phyloP scores from a whole-genome alignment of 768 basidiomycete species.

The Trametes gibbosa region DNA sequence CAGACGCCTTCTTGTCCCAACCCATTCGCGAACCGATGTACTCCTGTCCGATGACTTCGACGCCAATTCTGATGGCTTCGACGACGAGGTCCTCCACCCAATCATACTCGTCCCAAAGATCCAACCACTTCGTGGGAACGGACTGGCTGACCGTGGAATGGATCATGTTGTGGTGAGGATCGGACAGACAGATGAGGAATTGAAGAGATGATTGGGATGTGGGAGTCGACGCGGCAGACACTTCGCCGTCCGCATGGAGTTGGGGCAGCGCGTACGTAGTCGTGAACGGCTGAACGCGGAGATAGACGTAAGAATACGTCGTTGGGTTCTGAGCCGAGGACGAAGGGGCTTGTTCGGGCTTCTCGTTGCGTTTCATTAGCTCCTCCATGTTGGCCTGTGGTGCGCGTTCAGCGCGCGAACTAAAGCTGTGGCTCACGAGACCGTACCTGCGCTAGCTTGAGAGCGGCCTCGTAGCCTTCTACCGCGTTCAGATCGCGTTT shows the following conservation, averaged over 20 bases:
- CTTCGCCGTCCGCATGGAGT: slow-evolving; percentile 21
- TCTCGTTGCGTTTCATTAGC: slow-evolving; percentile 61
- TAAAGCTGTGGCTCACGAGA: slow-evolving; percentile 1
- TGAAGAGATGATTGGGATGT: slow-evolving; percentile 43
- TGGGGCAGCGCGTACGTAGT: slow-evolving; percentile 49
- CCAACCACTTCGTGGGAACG: slow-evolving; percentile 82
- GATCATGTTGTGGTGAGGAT: slow-evolving; percentile 75
- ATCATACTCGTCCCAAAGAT: slow-evolving; percentile 85
- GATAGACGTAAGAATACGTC: slow-evolving; percentile 86
- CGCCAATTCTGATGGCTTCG: slow-evolving; percentile 76
- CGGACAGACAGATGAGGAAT: slow-evolving; percentile 64
- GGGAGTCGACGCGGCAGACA: slow-evolving; percentile 25
- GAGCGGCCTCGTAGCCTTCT: slow-evolving; percentile 79
- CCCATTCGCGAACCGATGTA: slow-evolving; percentile 87
- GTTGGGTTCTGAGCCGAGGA: slow-evolving; percentile 53
- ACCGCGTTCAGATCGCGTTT: slow-evolving; percentile 77
- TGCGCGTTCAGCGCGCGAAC: not conserved
- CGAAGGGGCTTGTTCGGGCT: slow-evolving; percentile 28
- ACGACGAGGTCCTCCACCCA: slow-evolving; percentile 97
- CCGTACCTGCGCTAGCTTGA: slow-evolving; percentile 73
- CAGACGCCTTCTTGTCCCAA: slow-evolving; percentile 45
- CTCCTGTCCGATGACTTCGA: slow-evolving; percentile 91
- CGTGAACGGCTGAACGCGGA: slow-evolving; percentile 89
- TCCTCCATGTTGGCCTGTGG: slow-evolving; percentile 74
- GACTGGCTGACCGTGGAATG: slow-evolving; percentile 82